phyloP scores from a whole-genome alignment of 352 stramenopile species.

The Pythium phragmitis region DNA sequence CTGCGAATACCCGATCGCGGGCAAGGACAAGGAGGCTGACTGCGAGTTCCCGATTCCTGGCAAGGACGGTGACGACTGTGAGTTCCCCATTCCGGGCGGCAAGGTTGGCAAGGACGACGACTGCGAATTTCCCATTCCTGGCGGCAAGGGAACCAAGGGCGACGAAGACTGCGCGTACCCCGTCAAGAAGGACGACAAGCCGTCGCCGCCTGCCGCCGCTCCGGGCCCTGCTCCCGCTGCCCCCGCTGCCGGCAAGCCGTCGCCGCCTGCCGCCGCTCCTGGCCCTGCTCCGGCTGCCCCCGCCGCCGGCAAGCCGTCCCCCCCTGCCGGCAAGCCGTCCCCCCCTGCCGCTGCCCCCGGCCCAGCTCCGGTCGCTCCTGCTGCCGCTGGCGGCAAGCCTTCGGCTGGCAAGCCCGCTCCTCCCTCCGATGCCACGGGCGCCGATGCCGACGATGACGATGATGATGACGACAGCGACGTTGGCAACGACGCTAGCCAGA shows the following conservation, averaged over 20 bases:
- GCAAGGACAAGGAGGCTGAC: slow-evolving; percentile 13
- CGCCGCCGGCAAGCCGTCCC: background rate
- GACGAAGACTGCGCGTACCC: slow-evolving; percentile 16
- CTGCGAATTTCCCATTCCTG: slow-evolving; percentile 24
- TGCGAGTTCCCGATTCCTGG: slow-evolving; percentile 24
- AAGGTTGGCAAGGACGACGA: slow-evolving; percentile 6
- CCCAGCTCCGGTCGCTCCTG: slow-evolving; percentile 1
- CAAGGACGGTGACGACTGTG: slow-evolving; percentile 12
- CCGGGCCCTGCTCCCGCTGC: slow-evolving; percentile 10
- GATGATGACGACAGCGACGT: slow-evolving; percentile 9
- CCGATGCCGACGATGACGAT: slow-evolving; percentile 1
- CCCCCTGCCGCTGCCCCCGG: background rate
- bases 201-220: background rate
- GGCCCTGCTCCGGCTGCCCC: slow-evolving; percentile 8
- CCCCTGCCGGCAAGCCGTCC: background rate
- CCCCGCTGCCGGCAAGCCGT: background rate
- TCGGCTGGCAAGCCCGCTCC: background rate
- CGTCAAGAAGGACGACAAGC: slow-evolving; percentile 10
- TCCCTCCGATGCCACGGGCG: background rate
- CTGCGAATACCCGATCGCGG: slow-evolving; percentile 13
- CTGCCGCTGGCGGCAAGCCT: background rate
- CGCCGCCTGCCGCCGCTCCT: background rate
- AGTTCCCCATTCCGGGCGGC: slow-evolving; percentile 8
- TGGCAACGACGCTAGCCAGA: background rate
- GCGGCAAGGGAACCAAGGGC: background rate